phyloP scores from a whole-genome alignment of 1,139 yeast species.

The Candida freyschussii region DNA sequence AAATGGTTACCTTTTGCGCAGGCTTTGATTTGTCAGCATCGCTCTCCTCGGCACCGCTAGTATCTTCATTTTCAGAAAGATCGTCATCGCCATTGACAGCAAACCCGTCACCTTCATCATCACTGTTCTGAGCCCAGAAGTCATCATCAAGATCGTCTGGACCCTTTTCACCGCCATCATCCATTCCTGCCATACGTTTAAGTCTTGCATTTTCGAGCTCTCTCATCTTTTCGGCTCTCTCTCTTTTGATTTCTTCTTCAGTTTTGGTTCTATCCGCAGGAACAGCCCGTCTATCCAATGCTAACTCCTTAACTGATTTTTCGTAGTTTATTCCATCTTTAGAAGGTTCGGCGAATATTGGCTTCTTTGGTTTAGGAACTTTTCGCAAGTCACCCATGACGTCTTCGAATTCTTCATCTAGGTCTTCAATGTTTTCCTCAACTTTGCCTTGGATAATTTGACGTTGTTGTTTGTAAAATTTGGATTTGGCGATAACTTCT shows the following conservation, averaged over 20 bases:
- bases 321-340: slow-evolving; percentile 46
- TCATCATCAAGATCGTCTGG: slow-evolving; percentile 60
- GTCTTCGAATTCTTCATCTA: slow-evolving; percentile 75
- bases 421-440: slow-evolving; percentile 64
- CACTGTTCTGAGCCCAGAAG: slow-evolving; percentile 44
- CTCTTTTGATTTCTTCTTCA: slow-evolving; percentile 72
- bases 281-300: slow-evolving; percentile 80
- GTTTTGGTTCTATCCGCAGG: slow-evolving; percentile 98
- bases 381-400: slow-evolving; percentile 58
- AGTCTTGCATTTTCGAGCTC: slow-evolving; percentile 72
- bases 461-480: slow-evolving; percentile 82
- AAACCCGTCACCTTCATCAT: slow-evolving; percentile 30
- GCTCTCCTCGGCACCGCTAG: slow-evolving; percentile 22
- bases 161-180: slow-evolving; percentile 48
- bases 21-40: slow-evolving; percentile 17
- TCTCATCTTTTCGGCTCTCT: slow-evolving; percentile 60
- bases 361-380: slow-evolving; percentile 21
- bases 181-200: slow-evolving; percentile 78
- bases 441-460: slow-evolving; percentile 72
- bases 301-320: slow-evolving; percentile 68
- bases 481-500: slow-evolving; percentile 93
- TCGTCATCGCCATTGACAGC: slow-evolving; percentile 14
- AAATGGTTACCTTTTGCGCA: slow-evolving; percentile 22
- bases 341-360: slow-evolving; percentile 11
- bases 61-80: slow-evolving; percentile 24